Conservation (phyloP, 257 asterid species). For the Eucommia ulmoides region DNA sequence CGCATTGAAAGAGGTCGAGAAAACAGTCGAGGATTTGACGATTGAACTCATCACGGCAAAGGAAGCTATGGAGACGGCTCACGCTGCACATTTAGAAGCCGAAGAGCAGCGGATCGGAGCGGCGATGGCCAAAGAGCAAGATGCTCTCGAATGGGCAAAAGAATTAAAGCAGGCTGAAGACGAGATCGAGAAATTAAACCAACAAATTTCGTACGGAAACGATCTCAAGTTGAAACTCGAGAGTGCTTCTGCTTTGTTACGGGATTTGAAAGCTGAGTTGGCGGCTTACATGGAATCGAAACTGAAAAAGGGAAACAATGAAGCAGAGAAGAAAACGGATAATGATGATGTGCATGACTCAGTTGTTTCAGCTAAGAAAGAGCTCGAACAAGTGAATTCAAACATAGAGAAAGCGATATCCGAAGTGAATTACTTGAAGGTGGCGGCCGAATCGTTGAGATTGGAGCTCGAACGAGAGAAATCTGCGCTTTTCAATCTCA, state of each 20-base stretch:
- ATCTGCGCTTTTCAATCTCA: constrained; percentile 35
- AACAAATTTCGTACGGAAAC: constrained; percentile 36
- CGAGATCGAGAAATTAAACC: constrained; percentile 46
- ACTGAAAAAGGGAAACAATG: constrained; percentile 20
- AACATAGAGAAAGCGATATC: constrained; percentile 46
- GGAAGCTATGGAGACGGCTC: constrained; percentile 77
- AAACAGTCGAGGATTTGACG: constrained; percentile 74
- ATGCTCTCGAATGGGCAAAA: constrained; percentile 61
- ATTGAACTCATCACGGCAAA: constrained; percentile 68
- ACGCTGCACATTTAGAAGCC: constrained; percentile 82
- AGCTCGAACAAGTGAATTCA: constrained; percentile 67
- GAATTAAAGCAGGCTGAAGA: constrained; percentile 59
- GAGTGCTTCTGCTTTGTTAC: constrained; percentile 41
- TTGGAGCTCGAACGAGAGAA: constrained; percentile 56
- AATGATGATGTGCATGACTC: constrained; percentile 43
- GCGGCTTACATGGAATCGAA: constrained; percentile 72
- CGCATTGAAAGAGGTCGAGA: constrained; percentile 60
- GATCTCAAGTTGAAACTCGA: constrained; percentile 59
- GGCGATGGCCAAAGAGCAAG: constrained; percentile 75
- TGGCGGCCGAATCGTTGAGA: constrained; percentile 56
- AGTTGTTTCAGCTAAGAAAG: constrained; percentile 45
- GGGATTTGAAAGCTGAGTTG: constrained; percentile 58
- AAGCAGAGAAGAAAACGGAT: constrained; percentile 35
- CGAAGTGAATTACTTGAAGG: constrained; percentile 54
- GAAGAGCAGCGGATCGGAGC: constrained; percentile 84